A percentile compares a stretch with the other conserved stretches of the same genome.
These are phyloP conservation scores for Alternaria sp. DNA, from an alignment of 2,329 filamentous ascomycete species.

Conservation along the genomic window DNA sequence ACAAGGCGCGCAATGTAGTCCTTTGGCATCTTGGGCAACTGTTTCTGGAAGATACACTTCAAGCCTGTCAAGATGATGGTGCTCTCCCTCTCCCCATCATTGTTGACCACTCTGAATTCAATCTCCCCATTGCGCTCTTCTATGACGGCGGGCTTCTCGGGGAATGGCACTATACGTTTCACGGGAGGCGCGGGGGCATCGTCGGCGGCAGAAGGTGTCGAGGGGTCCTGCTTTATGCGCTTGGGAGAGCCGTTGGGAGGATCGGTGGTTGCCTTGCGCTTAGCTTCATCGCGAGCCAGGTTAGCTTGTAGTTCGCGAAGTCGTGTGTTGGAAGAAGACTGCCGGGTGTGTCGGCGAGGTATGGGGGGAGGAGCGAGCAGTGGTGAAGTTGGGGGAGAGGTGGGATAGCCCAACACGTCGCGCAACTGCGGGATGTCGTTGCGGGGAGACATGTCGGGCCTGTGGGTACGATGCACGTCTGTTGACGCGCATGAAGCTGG, in stretches of 20 bases:
- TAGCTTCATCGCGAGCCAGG: slow-evolving; percentile 49
- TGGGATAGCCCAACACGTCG: slow-evolving; percentile 27
- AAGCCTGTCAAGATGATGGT: slow-evolving; percentile 93
- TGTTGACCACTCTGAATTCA: slow-evolving; percentile 97
- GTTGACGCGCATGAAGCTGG: neutral
- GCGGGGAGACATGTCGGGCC: slow-evolving; percentile 9
- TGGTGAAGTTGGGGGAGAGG: slow-evolving; percentile 19
- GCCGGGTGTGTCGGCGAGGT: neutral
- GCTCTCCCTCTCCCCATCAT: slow-evolving; percentile 85
- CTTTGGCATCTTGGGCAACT: slow-evolving; percentile 98
- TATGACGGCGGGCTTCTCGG: slow-evolving; percentile 90
- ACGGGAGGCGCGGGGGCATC: slow-evolving; percentile 49
- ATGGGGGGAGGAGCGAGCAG: slow-evolving; percentile 1
- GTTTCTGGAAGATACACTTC: slow-evolving; percentile 98
- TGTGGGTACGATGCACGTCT: neutral
- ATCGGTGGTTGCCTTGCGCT: slow-evolving; percentile 78
- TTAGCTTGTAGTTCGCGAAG: slow-evolving; percentile 23
- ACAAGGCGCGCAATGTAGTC: slow-evolving; percentile 98
- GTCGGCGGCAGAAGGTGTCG: slow-evolving; percentile 40
- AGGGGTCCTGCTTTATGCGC: slow-evolving; percentile 53
- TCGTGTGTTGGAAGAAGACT: slow-evolving; percentile 14
- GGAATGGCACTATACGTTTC: slow-evolving; percentile 78
- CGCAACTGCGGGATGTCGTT: slow-evolving; percentile 18
- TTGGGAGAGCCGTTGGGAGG: slow-evolving; percentile 67
- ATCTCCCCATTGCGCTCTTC: slow-evolving; percentile 95